Percentiles rank a stretch among this genome's conserved stretches.
phyloP scores from a whole-genome alignment of 345 rosid genomes.

The Eucalyptus regnans region DNA sequence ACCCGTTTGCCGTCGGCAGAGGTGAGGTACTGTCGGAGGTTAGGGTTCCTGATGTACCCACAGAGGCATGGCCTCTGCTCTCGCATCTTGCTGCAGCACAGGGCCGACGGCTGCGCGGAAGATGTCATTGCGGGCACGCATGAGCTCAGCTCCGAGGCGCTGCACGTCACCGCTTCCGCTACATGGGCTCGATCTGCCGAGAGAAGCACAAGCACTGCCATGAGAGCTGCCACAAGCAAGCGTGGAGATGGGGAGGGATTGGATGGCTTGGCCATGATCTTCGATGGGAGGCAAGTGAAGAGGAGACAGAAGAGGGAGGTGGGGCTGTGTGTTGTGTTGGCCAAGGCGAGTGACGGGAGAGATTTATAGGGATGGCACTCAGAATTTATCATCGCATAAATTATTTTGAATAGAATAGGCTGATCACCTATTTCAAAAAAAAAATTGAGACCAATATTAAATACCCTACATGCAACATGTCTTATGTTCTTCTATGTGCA shows the following conservation, averaged over 20 bases:
- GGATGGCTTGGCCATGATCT: neutral
- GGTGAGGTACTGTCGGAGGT: slow-evolving; percentile 17
- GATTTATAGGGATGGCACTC: neutral
- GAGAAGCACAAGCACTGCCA: neutral
- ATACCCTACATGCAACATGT: neutral
- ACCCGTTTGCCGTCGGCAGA: slow-evolving; percentile 28
- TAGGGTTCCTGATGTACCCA: slow-evolving; percentile 33
- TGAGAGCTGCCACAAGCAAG: neutral
- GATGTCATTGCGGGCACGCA: slow-evolving; percentile 25
- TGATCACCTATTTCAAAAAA: neutral
- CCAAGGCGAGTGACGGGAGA: neutral
- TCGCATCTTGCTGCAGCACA: slow-evolving; percentile 43
- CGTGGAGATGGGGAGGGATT: neutral
- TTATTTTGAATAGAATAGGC: neutral
- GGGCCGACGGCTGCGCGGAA: slow-evolving; percentile 15
- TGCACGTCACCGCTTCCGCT: slow-evolving; percentile 38
- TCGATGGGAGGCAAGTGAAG: neutral
- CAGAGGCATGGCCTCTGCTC: slow-evolving; percentile 62
- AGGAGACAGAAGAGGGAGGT: neutral
- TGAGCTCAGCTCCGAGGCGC: slow-evolving; percentile 29
- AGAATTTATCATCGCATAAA: neutral
- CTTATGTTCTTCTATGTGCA: neutral
- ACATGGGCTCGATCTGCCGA: neutral
- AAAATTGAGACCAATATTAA: neutral
- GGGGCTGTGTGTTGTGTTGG: neutral